Evolutionary conservation across 345 rosid genomes (phyloP).

Genomic region (Lumnitzera littorea): DNA sequence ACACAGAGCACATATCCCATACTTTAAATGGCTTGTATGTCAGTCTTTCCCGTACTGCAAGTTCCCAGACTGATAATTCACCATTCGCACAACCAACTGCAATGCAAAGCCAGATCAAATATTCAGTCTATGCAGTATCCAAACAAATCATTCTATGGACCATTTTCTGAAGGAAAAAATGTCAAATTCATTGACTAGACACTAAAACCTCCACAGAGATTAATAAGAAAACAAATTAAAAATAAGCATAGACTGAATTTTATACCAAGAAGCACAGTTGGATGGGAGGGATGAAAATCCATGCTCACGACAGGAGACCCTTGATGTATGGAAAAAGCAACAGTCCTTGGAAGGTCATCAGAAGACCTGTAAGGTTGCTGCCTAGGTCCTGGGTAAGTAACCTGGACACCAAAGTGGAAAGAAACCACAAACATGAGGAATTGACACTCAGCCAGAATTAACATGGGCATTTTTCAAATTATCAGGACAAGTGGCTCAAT

Average conservation of each 20-base stretch:
- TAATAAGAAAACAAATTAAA: background rate
- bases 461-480: background rate
- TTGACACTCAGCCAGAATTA: background rate
- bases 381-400: slow-evolving; percentile 53
- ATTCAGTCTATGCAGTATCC: background rate
- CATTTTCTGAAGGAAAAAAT: too few relatives aligned
- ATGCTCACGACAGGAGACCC: slow-evolving; percentile 78
- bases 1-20: slow-evolving; percentile 51
- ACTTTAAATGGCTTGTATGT: slow-evolving; percentile 65
- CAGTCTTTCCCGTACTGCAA: slow-evolving; percentile 50
- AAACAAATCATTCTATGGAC: too few relatives aligned
- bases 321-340: slow-evolving; percentile 60
- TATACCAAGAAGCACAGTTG: slow-evolving; percentile 73
- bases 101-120: slow-evolving; percentile 18
- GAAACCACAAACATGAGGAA: slow-evolving; percentile 6
- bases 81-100: slow-evolving; percentile 79
- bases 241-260: slow-evolving; percentile 7
- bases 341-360: slow-evolving; percentile 83
- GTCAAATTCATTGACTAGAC: background rate
- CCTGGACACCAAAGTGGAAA: slow-evolving; percentile 26
- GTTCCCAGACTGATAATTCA: slow-evolving; percentile 83
- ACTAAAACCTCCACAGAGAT: slow-evolving; percentile 2
- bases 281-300: slow-evolving; percentile 79
- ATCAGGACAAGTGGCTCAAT: background rate
- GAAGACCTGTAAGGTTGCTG: slow-evolving; percentile 35